These are phyloP conservation scores for Abortiporus biennis DNA, from an alignment of 1,284 basidiomycete genomes.

Conservation along the genomic window DNA sequence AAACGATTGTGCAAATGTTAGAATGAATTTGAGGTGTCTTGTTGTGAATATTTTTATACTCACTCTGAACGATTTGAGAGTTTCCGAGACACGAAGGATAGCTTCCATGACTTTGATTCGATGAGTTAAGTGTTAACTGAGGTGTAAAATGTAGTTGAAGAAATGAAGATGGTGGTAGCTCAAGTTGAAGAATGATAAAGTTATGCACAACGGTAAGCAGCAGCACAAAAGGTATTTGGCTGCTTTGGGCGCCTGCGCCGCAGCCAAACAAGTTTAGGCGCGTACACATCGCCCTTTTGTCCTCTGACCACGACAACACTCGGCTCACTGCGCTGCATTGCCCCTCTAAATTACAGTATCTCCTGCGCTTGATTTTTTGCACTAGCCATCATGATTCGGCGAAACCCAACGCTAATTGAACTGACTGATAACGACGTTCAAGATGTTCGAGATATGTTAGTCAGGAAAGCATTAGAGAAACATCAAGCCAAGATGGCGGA, in stretches of 20 bases:
- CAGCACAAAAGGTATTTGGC: conserved; percentile 1
- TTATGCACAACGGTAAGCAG: too few species aligned
- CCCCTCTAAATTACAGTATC: not conserved
- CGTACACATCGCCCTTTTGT: conserved; percentile 12
- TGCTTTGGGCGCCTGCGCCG: conserved; percentile 10
- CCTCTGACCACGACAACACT: conserved; percentile 5
- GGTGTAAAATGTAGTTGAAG: conserved; percentile 1
- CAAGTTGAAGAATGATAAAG: conserved; percentile 1
- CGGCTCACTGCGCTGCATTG: not conserved
- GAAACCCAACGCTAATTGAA: conserved; percentile 65
- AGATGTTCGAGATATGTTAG: conserved; percentile 63
- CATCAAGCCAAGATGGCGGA: not conserved
- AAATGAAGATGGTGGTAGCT: conserved; percentile 6
- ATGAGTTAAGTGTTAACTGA: not conserved
- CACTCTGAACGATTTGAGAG: conserved; percentile 69
- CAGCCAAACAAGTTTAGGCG: conserved; percentile 4
- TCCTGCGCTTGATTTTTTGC: not conserved
- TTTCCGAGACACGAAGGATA: conserved; percentile 56
- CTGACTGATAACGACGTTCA: conserved; percentile 72
- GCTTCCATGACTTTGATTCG: conserved; percentile 44
- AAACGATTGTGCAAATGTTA: not conserved
- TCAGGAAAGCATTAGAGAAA: not conserved
- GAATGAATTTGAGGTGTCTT: not conserved
- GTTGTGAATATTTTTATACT: too few species aligned
- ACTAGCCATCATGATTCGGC: conserved; percentile 54